Percentiles rank a stretch among this genome's conserved stretches.
phyloP scores from a whole-genome alignment of 768 basidiomycete genomes.

The Pleurotus ostreatus region DNA sequence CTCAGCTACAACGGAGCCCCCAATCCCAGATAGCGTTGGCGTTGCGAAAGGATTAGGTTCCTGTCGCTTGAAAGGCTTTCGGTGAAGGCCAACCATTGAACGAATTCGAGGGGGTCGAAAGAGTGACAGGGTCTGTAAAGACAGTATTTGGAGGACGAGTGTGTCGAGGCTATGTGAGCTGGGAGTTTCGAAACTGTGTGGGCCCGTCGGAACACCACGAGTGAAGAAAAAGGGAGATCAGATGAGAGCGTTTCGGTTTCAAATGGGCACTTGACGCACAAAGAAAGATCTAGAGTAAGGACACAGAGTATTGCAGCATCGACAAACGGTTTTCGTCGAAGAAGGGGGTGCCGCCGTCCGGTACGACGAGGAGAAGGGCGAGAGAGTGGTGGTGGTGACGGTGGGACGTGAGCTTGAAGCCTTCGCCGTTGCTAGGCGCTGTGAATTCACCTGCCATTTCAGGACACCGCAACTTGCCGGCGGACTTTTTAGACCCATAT shows the following conservation, averaged over 20 bases:
- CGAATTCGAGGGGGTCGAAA: neutral
- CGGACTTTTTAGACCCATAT: neutral
- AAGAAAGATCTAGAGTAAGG: neutral
- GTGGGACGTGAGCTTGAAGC: neutral
- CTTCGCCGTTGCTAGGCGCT: neutral
- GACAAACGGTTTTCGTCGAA: neutral
- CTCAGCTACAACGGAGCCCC: neutral
- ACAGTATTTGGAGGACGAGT: neutral
- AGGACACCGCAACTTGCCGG: neutral
- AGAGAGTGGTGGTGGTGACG: neutral
- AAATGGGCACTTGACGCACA: no score
- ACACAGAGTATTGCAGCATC: neutral
- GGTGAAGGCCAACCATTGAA: neutral
- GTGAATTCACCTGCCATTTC: slow-evolving; percentile 3
- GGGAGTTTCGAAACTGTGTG: no score
- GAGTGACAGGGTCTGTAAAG: slow-evolving; percentile 6
- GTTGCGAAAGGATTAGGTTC: neutral
- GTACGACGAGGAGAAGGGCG: slow-evolving; percentile 3
- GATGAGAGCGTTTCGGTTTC: no score
- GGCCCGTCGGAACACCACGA: no score
- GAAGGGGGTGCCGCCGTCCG: neutral
- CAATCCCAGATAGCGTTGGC: neutral
- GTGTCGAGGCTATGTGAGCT: neutral
- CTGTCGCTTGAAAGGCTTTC: slow-evolving; percentile 4
- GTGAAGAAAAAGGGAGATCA: no score